Evolutionary conservation across 352 stramenopile species (phyloP), one percentile per base, ranked within the genome.

Genomic region (Sclerospora graminicola): DNA sequence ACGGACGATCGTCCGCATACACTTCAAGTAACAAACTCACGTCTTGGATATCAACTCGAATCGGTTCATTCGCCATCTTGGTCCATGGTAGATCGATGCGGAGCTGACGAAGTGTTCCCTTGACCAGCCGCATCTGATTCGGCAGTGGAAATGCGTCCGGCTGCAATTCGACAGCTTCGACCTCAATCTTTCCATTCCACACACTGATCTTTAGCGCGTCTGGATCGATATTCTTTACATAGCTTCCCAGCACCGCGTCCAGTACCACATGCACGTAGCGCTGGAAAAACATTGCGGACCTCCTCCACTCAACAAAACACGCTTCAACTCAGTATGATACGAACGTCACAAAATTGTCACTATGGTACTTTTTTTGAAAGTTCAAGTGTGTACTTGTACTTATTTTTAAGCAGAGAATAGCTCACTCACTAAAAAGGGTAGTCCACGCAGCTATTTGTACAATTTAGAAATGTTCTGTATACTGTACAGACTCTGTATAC

Each of bases 181-280:
- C 63, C 62, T 89, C 73, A 49, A 91, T 82, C 66, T 87, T 77
- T 33, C 79, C 79, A 44, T 82, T 88, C 79, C 79, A 91, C 8
- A 91, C 69, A 55, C 71, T 85, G 63, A 91, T 87, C 60, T 84
- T 74, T 29, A 91, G 60, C 37, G 76, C 66, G 41, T 83, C 71
- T n/a, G 79, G 74, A 52, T 91, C 79, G 48, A 89, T 85, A 63
- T 91, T 84, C 63, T 89, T 88, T 11, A 91, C 74, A 49, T 91
- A 91, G 48, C 60, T 80, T 28, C 79, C 79, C 36, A 91, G 70
- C 42, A 91, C 69, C 9, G 76, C 77, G 42, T 91, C 77, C 56
- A 91, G 65, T 51, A 89, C 69, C 36, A 85, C 66, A 57, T 87
- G 76, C 55, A 84, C 72, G 53, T 91, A 91, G 48, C 79, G 73